phyloP scores from a whole-genome alignment of 352 stramenopile species.

The Pythium phragmitis region DNA sequence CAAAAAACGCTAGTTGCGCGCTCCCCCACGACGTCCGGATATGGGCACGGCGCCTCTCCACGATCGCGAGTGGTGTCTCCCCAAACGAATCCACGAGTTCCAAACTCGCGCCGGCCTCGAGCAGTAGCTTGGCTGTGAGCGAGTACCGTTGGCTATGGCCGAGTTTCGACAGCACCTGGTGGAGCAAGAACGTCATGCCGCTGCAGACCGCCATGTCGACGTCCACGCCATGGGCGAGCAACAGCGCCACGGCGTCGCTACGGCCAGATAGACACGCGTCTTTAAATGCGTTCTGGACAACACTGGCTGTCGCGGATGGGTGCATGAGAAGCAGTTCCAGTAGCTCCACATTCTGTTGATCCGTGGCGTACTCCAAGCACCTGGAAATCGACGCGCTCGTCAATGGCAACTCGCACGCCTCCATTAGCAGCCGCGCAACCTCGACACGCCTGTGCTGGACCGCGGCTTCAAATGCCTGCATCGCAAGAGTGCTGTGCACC shows the following conservation, averaged over 20 bases:
- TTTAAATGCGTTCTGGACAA: constrained; percentile 8
- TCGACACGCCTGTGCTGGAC: constrained; percentile 1
- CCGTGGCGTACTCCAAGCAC: constrained; percentile 5
- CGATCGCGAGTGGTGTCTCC: constrained; percentile 3
- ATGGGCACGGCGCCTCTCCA: background rate
- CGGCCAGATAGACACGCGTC: constrained; percentile 5
- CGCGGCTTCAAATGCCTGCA: constrained; percentile 3
- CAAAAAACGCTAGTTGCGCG: background rate
- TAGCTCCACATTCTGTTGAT: background rate
- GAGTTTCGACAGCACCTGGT: constrained; percentile 8
- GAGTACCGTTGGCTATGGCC: background rate
- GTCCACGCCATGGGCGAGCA: constrained; percentile 10
- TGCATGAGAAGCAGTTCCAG: constrained; percentile 4
- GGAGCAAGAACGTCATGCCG: constrained; percentile 11
- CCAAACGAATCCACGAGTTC: constrained; percentile 2
- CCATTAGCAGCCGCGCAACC: background rate
- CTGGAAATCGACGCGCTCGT: background rate
- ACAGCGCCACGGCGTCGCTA: background rate
- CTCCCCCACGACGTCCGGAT: constrained; percentile 3
- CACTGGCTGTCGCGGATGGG: background rate
- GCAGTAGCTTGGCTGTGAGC: constrained; percentile 7
- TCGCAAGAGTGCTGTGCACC: background rate
- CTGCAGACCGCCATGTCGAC: background rate
- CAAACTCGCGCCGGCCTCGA: constrained; percentile 8
- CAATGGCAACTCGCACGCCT: background rate